Conservation (phyloP, 768 basidiomycete genomes). For the Peribolospora kevripleyi region DNA sequence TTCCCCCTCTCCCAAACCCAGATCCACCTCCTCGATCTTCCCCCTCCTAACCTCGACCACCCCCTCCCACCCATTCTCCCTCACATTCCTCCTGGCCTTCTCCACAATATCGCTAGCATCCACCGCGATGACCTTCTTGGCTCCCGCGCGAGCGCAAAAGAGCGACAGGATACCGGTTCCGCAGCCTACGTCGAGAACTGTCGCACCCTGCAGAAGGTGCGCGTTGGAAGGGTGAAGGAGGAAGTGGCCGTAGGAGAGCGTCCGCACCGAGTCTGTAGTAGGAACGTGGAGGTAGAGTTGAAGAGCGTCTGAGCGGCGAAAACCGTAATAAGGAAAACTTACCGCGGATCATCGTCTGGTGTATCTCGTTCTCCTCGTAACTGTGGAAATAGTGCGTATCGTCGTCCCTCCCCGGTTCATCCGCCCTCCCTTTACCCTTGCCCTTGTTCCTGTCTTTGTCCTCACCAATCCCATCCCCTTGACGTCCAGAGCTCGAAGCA, state of each 20-base stretch:
- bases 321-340: not conserved
- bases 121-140: constrained; percentile 69
- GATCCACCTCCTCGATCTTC: constrained; percentile 62
- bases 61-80: constrained; percentile 41
- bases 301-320: not conserved
- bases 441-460: not conserved
- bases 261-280: constrained; percentile 55
- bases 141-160: constrained; percentile 70
- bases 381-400: constrained; percentile 85
- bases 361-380: constrained; percentile 76
- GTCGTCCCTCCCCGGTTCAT: constrained; percentile 37
- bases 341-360: constrained; percentile 60
- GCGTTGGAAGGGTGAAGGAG: constrained; percentile 48
- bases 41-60: constrained; percentile 63
- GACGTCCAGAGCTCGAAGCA: not conserved
- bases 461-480: not conserved
- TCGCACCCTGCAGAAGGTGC: constrained; percentile 49
- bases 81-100: constrained; percentile 53
- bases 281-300: not conserved
- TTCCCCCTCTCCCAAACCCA: constrained; percentile 32
- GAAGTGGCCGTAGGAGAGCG: constrained; percentile 74
- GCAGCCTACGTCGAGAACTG: constrained; percentile 87
- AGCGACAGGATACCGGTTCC: constrained; percentile 82
- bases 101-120: constrained; percentile 67
- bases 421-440: constrained; percentile 3